A percentile compares a stretch with the other conserved stretches of the same genome.
Evolutionary conservation across 2,329 filamentous ascomycete genomes (phyloP).

Genomic region (Pleomassaria siparia): DNA sequence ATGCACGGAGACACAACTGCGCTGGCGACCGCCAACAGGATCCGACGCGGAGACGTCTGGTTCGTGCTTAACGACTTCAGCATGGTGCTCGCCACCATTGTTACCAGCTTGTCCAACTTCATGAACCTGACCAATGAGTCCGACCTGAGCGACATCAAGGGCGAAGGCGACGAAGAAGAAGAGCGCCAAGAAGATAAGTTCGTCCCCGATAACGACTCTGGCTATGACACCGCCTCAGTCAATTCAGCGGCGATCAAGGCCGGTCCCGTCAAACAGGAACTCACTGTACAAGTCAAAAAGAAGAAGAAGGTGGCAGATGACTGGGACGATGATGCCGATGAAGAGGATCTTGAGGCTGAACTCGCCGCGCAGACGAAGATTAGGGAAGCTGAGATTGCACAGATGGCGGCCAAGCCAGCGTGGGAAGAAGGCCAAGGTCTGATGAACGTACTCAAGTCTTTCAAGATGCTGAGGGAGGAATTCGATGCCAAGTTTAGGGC

Average conservation of each 20-base stretch:
- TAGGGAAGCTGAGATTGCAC: conserved; percentile 23
- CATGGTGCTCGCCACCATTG: conserved; percentile 68
- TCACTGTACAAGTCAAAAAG: conserved; percentile 42
- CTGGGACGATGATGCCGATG: conserved; percentile 44
- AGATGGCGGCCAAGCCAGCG: conserved; percentile 26
- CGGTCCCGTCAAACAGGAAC: conserved; percentile 28
- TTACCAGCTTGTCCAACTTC: conserved; percentile 63
- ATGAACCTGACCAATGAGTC: conserved; percentile 52
- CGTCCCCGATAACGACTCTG: conserved; percentile 27
- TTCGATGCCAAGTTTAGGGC: conserved; percentile 67
- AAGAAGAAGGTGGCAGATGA: conserved; percentile 44
- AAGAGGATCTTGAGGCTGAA: conserved; percentile 39
- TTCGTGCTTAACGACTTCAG: conserved; percentile 70
- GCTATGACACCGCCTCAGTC: conserved; percentile 25
- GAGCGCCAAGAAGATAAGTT: conserved; percentile 47
- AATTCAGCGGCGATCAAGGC: conserved; percentile 28
- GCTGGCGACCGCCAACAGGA: conserved; percentile 65
- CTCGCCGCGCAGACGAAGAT: conserved; percentile 30
- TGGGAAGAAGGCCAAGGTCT: conserved; percentile 53
- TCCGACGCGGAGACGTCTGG: conserved; percentile 70
- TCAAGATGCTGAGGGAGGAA: conserved; percentile 58
- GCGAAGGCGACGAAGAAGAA: conserved; percentile 54
- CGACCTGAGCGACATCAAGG: conserved; percentile 54
- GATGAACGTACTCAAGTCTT: conserved; percentile 60
- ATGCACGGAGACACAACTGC: conserved; percentile 67